Base-by-base conservation (phyloP, 805 yeast genomes). In the Debaryomyces maramus region DNA sequence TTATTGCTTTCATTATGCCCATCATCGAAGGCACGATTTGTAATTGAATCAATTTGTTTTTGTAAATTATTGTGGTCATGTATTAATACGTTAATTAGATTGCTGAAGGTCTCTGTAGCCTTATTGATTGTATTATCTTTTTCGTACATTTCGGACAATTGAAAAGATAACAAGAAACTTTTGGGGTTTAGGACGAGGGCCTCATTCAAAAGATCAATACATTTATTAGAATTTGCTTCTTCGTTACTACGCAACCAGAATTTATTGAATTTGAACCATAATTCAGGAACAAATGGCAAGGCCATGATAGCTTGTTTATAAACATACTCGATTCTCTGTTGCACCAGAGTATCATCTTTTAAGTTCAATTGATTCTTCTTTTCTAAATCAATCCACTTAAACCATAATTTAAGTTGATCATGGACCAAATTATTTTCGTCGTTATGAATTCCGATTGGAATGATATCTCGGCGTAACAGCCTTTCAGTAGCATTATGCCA, bases 311-410 rank as follows among this genome's bases (percentile, higher is more conserved):
- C 81, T 58, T 87, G 86, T 48, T 76, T 76, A 58, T 78, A 88
- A n/a, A 83, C 84, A 55, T 81, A 86, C 24, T 74, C 75, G 10
- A 89, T 70, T 53, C 98, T 74, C 37, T 70, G 69, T 19, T 72
- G 67, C 17, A 81, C 54, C 5, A 61, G 52, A 7, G 47, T 47
- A 8, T 72, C 78, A 31, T 75, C 78, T 5, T 73, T 67, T 16
- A 85, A 59, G 17, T 78, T 80, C 45, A 90, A 59, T 32, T 81
- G 83, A 58, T 93, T 90, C 32, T 69, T 65, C 48, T 73, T 74
- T 55, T 93, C 98, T 80, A 93, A 85, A 6, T 72, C 72, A 23
- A 89, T 74, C 96, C 97, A 88, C 11, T 70, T 64, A 32, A 72
- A 62, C 93, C 95, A 89, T 16, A 70, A 58, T 2, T 60, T 59